Percentiles rank a stretch among this genome's conserved stretches.
Evolutionary conservation across 2,329 filamentous ascomycete genomes (phyloP).

Genomic region (Colletotrichum costaricense): DNA sequence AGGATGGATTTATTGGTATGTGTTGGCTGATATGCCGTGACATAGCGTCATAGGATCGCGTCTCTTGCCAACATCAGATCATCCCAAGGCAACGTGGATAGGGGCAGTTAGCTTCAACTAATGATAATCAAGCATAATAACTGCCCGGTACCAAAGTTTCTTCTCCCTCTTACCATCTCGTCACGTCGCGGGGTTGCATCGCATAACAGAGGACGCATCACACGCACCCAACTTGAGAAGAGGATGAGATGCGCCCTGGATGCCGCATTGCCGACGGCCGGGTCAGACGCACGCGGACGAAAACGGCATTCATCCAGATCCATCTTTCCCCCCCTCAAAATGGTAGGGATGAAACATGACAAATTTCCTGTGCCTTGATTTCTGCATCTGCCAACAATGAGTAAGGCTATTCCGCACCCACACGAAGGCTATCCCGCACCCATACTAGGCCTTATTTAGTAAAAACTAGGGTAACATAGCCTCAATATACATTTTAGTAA

Average conservation of each 20-base stretch:
- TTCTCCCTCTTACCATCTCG: background rate
- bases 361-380: slow-evolving; percentile 34
- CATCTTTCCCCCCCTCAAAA: background rate
- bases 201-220: slow-evolving; percentile 7
- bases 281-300: background rate
- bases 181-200: slow-evolving; percentile 10
- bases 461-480: no score
- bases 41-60: background rate
- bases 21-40: background rate
- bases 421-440: no score
- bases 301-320: slow-evolving; percentile 3
- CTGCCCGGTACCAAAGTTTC: background rate
- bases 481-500: no score
- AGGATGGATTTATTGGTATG: background rate
- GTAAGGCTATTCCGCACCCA: no score
- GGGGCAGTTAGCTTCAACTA: background rate
- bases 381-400: slow-evolving; percentile 15
- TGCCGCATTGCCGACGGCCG: slow-evolving; percentile 7
- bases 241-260: background rate
- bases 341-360: slow-evolving; percentile 11
- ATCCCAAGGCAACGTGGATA: slow-evolving; percentile 1
- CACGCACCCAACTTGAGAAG: background rate
- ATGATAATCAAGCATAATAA: background rate
- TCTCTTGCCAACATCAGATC: slow-evolving; percentile 6
- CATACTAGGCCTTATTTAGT: no score